Evolutionary conservation across 768 basidiomycete species (phyloP), one percentile per base, ranked within the genome.

Genomic region (Tricholoma bakamatsutake): DNA sequence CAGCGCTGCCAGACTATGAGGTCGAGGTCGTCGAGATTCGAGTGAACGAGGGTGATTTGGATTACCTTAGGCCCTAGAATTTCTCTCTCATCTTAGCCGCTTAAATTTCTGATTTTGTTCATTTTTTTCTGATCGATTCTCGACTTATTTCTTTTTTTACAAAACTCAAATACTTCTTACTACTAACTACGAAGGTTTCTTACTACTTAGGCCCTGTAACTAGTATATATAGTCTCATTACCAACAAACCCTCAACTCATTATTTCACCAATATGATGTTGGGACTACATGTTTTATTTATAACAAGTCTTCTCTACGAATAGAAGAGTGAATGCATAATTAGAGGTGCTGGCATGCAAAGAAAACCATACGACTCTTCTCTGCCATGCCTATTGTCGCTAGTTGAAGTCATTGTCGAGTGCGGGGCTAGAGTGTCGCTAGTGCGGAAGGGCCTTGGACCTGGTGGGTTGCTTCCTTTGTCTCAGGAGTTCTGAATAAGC

Each of bases 11-110:
- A 58, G 87, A 89, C 62, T 90, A 88, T 61, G 88, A 91, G 66
- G 84, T 92, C 57, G 90, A 93, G 69, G 90, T 92, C 35, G 90
- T 89, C 62, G 88, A 91, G 73, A 93, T 93, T 68, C 80, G 90
- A 57, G 88, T 93, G 57, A 77, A 80, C 59, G 90, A 90, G 63
- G 87, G 81, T 50, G 90, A 93, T 62, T 73, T 91, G 50, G 80
- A 84, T 67, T 80, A 83, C 57, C 86, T 92, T 66, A 88, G 92
- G 67, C 90, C 85, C 21, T 78, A 70, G 69, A 70, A 30, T 9
- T 30, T 28, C 18, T 10, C 34, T 8, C 10, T 17, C 28, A n/a
- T 27, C 43, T 45, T 31, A 45, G 21, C 43, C 11, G 24, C n/a
- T 24, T 45, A 27, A 27, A 45, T 45, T 24, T 24, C 11, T 45